A percentile compares a stretch with the other conserved stretches of the same genome.
Conservation (phyloP, 495 filamentous ascomycete species). For the Aspergillus indologenus region DNA sequence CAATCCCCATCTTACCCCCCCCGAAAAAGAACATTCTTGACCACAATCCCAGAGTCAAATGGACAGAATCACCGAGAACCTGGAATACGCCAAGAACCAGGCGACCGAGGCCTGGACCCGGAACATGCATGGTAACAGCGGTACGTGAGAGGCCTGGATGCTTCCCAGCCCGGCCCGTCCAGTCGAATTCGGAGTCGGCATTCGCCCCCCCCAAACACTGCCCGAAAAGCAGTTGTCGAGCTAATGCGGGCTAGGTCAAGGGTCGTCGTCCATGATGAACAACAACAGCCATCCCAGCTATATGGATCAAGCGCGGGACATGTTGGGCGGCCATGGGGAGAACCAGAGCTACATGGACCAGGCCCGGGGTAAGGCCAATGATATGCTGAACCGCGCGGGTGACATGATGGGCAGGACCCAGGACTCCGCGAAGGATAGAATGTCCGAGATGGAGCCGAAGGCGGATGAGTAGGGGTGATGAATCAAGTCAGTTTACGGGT, state of each 20-base stretch:
- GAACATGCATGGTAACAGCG: too few relatives aligned
- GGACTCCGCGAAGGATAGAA: neutral
- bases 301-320: neutral
- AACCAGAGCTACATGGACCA: neutral
- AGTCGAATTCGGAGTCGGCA: too few relatives aligned
- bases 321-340: neutral
- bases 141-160: neutral
- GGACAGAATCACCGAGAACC: neutral
- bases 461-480: neutral
- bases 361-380: neutral
- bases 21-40: too few relatives aligned
- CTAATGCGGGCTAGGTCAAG: too few relatives aligned
- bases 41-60: too few relatives aligned
- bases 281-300: neutral
- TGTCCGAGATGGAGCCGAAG: neutral
- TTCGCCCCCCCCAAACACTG: too few relatives aligned
- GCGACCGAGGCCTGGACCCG: neutral
- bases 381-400: neutral
- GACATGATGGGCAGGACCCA: neutral
- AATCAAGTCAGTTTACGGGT: too few relatives aligned
- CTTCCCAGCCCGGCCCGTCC: too few relatives aligned
- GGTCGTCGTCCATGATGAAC: too few relatives aligned
- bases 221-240: too few relatives aligned
- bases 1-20: too few relatives aligned
- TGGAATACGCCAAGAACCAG: neutral